Evolutionary conservation across 2,329 filamentous ascomycete species (phyloP).

Genomic region (Graphilbum sp.): DNA sequence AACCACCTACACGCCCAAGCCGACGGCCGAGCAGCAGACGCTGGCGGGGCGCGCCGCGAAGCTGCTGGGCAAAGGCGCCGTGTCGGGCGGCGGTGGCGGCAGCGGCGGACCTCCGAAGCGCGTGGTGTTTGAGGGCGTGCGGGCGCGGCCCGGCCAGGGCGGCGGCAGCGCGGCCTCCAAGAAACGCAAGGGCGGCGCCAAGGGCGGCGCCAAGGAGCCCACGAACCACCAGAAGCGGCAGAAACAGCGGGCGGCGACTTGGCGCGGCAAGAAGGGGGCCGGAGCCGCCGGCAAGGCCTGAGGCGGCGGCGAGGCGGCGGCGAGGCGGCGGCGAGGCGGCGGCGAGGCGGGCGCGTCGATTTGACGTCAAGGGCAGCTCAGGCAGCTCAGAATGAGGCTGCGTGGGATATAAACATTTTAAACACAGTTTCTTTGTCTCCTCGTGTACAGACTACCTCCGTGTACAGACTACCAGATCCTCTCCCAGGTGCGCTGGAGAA

Average conservation of each 20-base stretch:
- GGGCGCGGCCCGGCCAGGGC: constrained; percentile 51
- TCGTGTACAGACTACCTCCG: too few species aligned
- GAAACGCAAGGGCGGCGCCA: constrained; percentile 31
- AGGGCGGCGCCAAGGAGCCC: constrained; percentile 15
- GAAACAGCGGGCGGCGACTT: constrained; percentile 7
- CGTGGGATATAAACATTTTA: too few species aligned
- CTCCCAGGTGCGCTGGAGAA: constrained; percentile 7
- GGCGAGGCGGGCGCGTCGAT: too few species aligned
- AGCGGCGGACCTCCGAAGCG: too few species aligned
- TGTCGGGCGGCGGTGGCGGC: too few species aligned
- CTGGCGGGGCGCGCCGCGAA: constrained; percentile 57
- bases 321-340: too few species aligned
- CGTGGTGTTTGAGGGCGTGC: constrained; percentile 69
- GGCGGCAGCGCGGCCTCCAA: constrained; percentile 25
- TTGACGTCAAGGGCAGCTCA: too few species aligned
- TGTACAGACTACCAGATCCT: constrained; percentile 7
- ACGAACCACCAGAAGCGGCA: constrained; percentile 27
- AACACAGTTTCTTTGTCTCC: too few species aligned
- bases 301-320: too few species aligned
- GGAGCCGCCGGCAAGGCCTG: background rate
- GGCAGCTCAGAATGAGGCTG: too few species aligned
- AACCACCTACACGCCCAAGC: constrained; percentile 48
- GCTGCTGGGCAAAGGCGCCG: constrained; percentile 48
- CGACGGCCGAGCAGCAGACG: constrained; percentile 49
- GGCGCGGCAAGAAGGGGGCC: constrained; percentile 7